Base-by-base conservation (phyloP, 2,329 filamentous ascomycete genomes). In the Fusarium concolor region DNA sequence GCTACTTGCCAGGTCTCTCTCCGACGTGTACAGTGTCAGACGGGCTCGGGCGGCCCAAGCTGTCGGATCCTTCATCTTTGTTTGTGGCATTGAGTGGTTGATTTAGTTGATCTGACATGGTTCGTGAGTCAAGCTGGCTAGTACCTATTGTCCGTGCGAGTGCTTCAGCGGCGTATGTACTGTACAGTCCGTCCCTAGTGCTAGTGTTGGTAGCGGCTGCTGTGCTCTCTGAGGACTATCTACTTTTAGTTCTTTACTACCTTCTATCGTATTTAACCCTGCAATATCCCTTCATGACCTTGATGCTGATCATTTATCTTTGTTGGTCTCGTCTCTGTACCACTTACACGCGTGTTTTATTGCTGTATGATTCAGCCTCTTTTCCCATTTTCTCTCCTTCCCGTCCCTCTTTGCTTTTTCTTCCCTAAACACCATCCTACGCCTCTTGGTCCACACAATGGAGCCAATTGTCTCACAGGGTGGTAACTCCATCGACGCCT, bases 11-110 rank as follows among this genome's bases (percentile, higher is more conserved):
- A 45, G 52, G 43, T 24, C 38, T 57, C 56, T 52, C 65, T 70
- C 69, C 66, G 63, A 66, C 68, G 59, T 56, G 59, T 65, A 69
- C 56, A 70, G 66, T 71, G 56, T 66, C 67, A 63, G 65, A 62
- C 44, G 45, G 63, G 68, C 59, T 72, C 66, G 55, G 65, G 56
- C 59, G 67, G 67, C 57, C 71, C 71, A 73, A 71, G 53, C 70
- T 70, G 57, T 70, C 71, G 71, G 71, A 68, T 66, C 62, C 66
- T 63, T 61, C 44, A 68, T 70, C 56, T 62, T 11, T 31, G 8
- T 26, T 26, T 45, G 60, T 31, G 24, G 31, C 65, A 56, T 72
- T 26, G 26, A 26, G 26, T 26, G 68, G 70, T 73, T 43, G 43
- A 37, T 26, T 37, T 28, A 18, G 29, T 22, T 56, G 56, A 72